Conservation (phyloP, 2,329 filamentous ascomycete species). For the Aureobasidium vineae region DNA sequence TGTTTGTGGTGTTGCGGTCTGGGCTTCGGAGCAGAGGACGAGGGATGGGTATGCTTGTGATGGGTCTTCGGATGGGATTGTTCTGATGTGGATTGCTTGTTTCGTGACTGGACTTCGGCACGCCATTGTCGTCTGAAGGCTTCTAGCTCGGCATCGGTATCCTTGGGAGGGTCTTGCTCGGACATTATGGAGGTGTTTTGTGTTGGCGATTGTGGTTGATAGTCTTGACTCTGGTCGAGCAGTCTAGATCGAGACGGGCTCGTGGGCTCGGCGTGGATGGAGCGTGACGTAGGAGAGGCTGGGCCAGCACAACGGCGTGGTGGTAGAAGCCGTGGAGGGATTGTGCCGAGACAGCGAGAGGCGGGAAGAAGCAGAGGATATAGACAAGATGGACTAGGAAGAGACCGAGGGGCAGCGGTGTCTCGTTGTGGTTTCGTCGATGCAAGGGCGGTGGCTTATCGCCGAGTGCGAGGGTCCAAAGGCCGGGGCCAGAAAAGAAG, state of each 20-base stretch:
- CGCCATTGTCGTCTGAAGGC: constrained; percentile 83
- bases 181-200: neutral
- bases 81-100: constrained; percentile 35
- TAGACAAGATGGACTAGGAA: neutral
- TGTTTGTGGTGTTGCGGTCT: constrained; percentile 6
- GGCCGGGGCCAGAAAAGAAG: neutral
- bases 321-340: neutral
- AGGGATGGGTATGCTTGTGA: neutral
- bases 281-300: constrained; percentile 7
- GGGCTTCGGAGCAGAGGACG: constrained; percentile 16
- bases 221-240: neutral
- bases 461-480: neutral
- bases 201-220: neutral
- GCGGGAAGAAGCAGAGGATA: neutral
- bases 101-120: constrained; percentile 67
- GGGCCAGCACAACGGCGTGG: neutral
- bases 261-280: neutral
- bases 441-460: neutral
- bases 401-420: neutral
- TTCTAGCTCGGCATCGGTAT: constrained; percentile 67
- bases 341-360: neutral
- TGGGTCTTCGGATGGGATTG: neutral
- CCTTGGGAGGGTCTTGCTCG: constrained; percentile 8
- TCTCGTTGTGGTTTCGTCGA: neutral
- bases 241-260: constrained; percentile 4